Evolutionary conservation across 2,329 filamentous ascomycete genomes (phyloP).

Genomic region (Leptographium procerum): DNA sequence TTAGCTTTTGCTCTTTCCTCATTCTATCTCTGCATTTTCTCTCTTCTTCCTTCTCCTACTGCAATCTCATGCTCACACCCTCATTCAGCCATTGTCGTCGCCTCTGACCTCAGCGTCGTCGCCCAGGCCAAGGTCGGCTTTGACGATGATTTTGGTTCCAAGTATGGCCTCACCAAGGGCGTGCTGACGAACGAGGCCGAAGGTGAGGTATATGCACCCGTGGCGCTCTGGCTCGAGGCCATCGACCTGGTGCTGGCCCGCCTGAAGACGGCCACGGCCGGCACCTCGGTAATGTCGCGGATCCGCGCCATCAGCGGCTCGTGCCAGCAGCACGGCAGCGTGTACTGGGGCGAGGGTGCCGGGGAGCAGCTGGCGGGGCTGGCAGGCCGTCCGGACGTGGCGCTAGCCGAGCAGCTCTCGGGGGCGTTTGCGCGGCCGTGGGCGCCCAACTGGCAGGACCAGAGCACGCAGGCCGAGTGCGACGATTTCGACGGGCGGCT

Average conservation of each 20-base stretch:
- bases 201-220: slow-evolving; percentile 84
- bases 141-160: slow-evolving; percentile 63
- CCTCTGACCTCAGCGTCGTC: slow-evolving; percentile 67
- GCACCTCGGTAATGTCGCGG: slow-evolving; percentile 46
- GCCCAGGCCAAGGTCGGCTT: slow-evolving; percentile 91
- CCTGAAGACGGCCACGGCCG: slow-evolving; percentile 54
- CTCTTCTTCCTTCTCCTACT: neutral
- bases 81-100: slow-evolving; percentile 62
- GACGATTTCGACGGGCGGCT: slow-evolving; percentile 72
- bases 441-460: slow-evolving; percentile 96
- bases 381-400: slow-evolving; percentile 31
- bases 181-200: slow-evolving; percentile 72
- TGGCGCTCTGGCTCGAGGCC: slow-evolving; percentile 89
- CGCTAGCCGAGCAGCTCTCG: slow-evolving; percentile 60
- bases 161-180: slow-evolving; percentile 78
- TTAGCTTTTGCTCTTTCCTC: neutral
- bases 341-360: slow-evolving; percentile 74
- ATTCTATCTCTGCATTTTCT: neutral
- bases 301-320: slow-evolving; percentile 81
- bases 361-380: slow-evolving; percentile 52
- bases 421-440: slow-evolving; percentile 65
- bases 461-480: slow-evolving; percentile 85
- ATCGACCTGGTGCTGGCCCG: slow-evolving; percentile 73
- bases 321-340: slow-evolving; percentile 94
- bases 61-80: neutral